Evolutionary conservation across 2,329 filamentous ascomycete genomes (phyloP), one percentile per base, ranked within the genome.

Genomic region (Ascosphaera apis): DNA sequence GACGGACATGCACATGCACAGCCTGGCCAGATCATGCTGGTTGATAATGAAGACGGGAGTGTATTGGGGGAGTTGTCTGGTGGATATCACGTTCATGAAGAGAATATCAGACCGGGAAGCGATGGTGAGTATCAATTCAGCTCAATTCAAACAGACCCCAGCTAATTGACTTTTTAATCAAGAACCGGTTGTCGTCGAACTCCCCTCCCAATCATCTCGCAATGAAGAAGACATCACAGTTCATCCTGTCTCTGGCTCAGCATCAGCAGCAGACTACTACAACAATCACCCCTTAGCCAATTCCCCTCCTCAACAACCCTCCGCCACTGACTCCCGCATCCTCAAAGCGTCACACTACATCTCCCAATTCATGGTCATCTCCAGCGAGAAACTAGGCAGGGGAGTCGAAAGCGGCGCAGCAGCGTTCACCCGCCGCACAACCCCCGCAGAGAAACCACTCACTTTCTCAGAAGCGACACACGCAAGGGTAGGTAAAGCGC

Each of bases 21-120:
- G 25, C 25, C 25, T 9, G 25, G 25, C 25, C 74, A 88, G 53
- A 86, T 93, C 45, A 86, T 98, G 3, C 66, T 98, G 7, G 65
- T 98, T 12, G 83, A 98, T 49, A 88, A 98, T 55, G 86, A 95
- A 52, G 79, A 98, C 56, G 88, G 88, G 36, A 91, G 81, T 46
- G 79, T 98, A 6, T 79, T 98, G 18, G 88, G 88, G 33, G 86
- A 98, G 58, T 61, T 98, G 41, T 72, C 77, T 39, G 77, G 86
- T 39, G 77, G 76, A 13, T 86, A 81, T 48, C 64, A 83, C 43
- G 67, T 92, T 13, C 64, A 86, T 12, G 83, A 93, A 49, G 63
- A 69, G 18, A 66, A 65, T 35, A 65, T 98, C 42, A 72, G 76
- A 51, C 73, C 76, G 12, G 88, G 88, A n/a, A 86, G 79, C 3